These are phyloP conservation scores for Uncinocarpus reesii DNA, from an alignment of 2,329 filamentous ascomycete species.

Conservation along the genomic window DNA sequence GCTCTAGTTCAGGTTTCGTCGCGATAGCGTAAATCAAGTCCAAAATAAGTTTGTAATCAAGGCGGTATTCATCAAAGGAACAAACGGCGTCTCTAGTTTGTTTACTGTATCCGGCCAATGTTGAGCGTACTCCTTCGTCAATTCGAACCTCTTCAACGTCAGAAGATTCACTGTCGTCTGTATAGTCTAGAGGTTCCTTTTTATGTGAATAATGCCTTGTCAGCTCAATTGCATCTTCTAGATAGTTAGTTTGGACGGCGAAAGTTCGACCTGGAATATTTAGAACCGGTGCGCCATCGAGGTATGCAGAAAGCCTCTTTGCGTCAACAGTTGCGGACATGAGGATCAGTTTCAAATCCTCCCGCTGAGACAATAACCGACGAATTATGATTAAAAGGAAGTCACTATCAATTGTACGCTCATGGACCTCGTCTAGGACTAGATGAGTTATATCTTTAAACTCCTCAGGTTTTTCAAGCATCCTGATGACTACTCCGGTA, in stretches of 20 bases:
- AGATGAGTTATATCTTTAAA: slow-evolving; percentile 85
- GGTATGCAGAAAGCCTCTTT: slow-evolving; percentile 77
- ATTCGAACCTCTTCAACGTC: slow-evolving; percentile 37
- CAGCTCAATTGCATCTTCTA: slow-evolving; percentile 86
- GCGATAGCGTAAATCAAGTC: slow-evolving; percentile 70
- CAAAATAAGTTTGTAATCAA: slow-evolving; percentile 79
- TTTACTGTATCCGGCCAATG: slow-evolving; percentile 61
- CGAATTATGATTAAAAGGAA: slow-evolving; percentile 88
- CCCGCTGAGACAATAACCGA: slow-evolving; percentile 63
- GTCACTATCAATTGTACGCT: slow-evolving; percentile 91
- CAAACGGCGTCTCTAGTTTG: slow-evolving; percentile 64
- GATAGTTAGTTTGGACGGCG: slow-evolving; percentile 73
- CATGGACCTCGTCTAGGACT: slow-evolving; percentile 95
- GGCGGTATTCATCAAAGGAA: slow-evolving; percentile 78
- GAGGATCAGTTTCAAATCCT: slow-evolving; percentile 80
- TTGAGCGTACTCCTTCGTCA: slow-evolving; percentile 49
- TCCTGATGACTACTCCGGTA: slow-evolving; percentile 87
- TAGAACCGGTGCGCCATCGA: slow-evolving; percentile 74
- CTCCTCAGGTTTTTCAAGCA: slow-evolving; percentile 83
- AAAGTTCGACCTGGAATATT: slow-evolving; percentile 90
- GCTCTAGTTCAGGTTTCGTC: slow-evolving; percentile 51
- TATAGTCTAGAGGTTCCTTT: slow-evolving; percentile 35
- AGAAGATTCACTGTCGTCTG: slow-evolving; percentile 35
- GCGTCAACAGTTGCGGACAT: slow-evolving; percentile 98
- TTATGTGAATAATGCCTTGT: slow-evolving; percentile 66